A percentile compares a stretch with the other conserved stretches of the same genome.
Evolutionary conservation across 306 rosid species (phyloP).

Genomic region (Glycyrrhiza uralensis): DNA sequence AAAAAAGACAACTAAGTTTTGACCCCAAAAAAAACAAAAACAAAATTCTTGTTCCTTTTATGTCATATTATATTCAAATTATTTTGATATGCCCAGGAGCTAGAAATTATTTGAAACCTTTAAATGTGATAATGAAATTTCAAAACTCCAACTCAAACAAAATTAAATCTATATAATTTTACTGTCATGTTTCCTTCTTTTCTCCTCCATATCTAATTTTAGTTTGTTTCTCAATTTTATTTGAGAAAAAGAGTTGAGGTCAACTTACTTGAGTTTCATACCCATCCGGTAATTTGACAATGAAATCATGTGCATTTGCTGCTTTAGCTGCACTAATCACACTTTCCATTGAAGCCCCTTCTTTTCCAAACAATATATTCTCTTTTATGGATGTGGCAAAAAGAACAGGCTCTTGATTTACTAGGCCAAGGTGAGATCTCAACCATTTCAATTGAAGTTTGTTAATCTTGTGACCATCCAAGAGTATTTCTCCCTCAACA

Average conservation of each 20-base stretch:
- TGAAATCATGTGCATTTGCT: constrained; percentile 91
- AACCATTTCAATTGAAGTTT: constrained; percentile 81
- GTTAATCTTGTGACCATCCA: constrained; percentile 73
- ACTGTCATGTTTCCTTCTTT: background rate
- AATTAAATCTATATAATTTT: background rate
- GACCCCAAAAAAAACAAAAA: too few species aligned
- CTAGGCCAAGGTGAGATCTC: constrained; percentile 82
- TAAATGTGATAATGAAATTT: background rate
- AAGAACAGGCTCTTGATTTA: constrained; percentile 90
- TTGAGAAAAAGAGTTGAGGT: background rate
- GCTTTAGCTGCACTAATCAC: constrained; percentile 70
- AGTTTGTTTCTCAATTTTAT: background rate
- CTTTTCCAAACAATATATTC: constrained; percentile 81
- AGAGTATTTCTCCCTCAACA: constrained; percentile 62
- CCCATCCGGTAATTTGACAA: constrained; percentile 67
- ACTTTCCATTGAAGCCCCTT: constrained; percentile 78
- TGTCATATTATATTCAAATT: background rate
- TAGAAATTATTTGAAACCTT: constrained; percentile 1
- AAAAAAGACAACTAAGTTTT: too few species aligned
- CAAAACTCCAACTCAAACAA: background rate
- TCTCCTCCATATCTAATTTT: background rate
- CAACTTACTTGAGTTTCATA: constrained; percentile 88
- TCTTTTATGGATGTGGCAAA: constrained; percentile 86
- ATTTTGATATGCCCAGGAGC: background rate
- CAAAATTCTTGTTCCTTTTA: background rate